Evolutionary conservation across 768 basidiomycete genomes (phyloP).

Genomic region (Paxillus ammoniavirescens): DNA sequence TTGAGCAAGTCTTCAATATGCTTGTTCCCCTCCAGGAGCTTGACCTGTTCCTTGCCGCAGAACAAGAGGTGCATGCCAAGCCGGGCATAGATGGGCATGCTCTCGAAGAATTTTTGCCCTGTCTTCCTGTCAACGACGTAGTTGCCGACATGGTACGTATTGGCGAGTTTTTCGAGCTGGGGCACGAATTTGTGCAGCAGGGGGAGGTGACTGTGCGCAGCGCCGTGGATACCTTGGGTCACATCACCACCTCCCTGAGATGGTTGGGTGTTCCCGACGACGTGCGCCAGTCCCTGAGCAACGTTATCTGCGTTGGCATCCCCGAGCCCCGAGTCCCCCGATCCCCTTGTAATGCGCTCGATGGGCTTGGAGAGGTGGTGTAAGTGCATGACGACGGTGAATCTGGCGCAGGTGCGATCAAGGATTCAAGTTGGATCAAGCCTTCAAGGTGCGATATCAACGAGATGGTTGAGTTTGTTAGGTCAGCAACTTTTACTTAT

Average conservation of each 20-base stretch:
- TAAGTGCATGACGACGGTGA: slow-evolving; percentile 14
- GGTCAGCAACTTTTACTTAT: too few species aligned
- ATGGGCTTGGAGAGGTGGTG: slow-evolving; percentile 24
- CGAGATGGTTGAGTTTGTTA: too few species aligned
- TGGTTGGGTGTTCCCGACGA: slow-evolving; percentile 18
- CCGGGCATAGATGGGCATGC: slow-evolving; percentile 71
- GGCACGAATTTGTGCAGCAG: slow-evolving; percentile 51
- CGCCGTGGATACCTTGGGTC: slow-evolving; percentile 30
- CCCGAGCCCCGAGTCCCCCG: slow-evolving; percentile 9
- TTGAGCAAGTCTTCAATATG: slow-evolving; percentile 49
- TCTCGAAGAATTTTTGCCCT: slow-evolving; percentile 60
- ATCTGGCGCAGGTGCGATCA: slow-evolving; percentile 4
- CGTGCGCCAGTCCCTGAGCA: slow-evolving; percentile 17
- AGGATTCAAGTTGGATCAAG: not conserved
- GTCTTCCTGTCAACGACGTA: slow-evolving; percentile 50
- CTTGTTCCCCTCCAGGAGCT: slow-evolving; percentile 44
- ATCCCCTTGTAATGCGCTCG: slow-evolving; percentile 24
- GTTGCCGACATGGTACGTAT: slow-evolving; percentile 56
- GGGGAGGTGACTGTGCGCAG: slow-evolving; percentile 32
- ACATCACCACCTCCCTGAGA: slow-evolving; percentile 14
- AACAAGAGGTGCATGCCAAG: slow-evolving; percentile 80
- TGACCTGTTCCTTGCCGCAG: slow-evolving; percentile 50
- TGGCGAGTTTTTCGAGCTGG: slow-evolving; percentile 53
- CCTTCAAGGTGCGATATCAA: too few species aligned
- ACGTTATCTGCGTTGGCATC: slow-evolving; percentile 19